Evolutionary conservation across 2,329 filamentous ascomycete genomes (phyloP).

Genomic region (Coniochaeta pulveracea): DNA sequence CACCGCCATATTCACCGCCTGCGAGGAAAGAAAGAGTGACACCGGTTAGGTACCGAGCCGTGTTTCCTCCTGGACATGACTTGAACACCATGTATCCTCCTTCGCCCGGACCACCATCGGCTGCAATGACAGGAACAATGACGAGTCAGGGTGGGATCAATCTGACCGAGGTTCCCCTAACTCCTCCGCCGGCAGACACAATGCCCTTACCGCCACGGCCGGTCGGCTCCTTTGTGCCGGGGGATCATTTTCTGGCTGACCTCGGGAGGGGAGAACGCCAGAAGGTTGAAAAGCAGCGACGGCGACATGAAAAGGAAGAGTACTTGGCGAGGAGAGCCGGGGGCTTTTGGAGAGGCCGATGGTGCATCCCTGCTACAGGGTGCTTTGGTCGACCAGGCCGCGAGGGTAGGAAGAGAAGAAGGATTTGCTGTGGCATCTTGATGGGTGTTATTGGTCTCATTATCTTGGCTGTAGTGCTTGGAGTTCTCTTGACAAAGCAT

Average conservation of each 20-base stretch:
- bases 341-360: conserved; percentile 54
- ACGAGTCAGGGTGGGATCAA: conserved; percentile 48
- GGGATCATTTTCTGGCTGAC: conserved; percentile 29
- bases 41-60: conserved; percentile 42
- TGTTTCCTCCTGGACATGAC: conserved; percentile 44
- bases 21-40: conserved; percentile 24
- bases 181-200: conserved; percentile 20
- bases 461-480: conserved; percentile 45
- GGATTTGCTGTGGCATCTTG: conserved; percentile 44
- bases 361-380: conserved; percentile 49
- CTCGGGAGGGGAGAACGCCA: conserved; percentile 24
- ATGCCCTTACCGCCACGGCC: conserved; percentile 29
- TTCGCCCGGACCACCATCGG: conserved; percentile 51
- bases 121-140: conserved; percentile 50
- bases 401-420: conserved; percentile 51
- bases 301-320: conserved; percentile 56
- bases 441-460: conserved; percentile 41
- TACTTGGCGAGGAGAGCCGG: conserved; percentile 43
- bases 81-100: conserved; percentile 35
- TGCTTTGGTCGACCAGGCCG: conserved; percentile 53
- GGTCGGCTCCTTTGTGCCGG: conserved; percentile 31
- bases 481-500: conserved; percentile 38
- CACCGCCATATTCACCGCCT: conserved; percentile 45
- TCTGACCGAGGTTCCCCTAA: conserved; percentile 47
- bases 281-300: conserved; percentile 38